These are phyloP conservation scores for Pichiaceae sp. DNA, from an alignment of 1,139 yeast genomes.

Conservation along the genomic window DNA sequence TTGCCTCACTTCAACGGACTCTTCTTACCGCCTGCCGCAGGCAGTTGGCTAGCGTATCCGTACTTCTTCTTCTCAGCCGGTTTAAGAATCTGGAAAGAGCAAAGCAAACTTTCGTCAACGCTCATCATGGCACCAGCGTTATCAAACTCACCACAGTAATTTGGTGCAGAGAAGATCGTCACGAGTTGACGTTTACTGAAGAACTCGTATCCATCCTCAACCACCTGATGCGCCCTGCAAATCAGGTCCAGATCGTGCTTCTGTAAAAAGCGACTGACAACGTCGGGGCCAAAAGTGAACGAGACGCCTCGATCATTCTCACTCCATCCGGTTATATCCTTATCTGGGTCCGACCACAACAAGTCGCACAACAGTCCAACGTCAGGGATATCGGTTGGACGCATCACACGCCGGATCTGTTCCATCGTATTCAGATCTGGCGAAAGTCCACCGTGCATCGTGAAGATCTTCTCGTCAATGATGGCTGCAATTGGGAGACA, in stretches of 20 bases:
- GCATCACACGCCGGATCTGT: slow-evolving; percentile 95
- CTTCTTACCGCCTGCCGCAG: slow-evolving; percentile 33
- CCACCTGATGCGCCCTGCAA: slow-evolving; percentile 98
- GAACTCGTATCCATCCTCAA: slow-evolving; percentile 97
- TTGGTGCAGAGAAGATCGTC: slow-evolving; percentile 92
- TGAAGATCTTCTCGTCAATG: slow-evolving; percentile 92
- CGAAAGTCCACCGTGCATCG: slow-evolving; percentile 98
- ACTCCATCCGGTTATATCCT: slow-evolving; percentile 96
- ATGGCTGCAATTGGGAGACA: slow-evolving; percentile 97
- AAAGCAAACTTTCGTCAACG: slow-evolving; percentile 88
- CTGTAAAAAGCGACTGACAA: slow-evolving; percentile 85
- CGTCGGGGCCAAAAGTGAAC: slow-evolving; percentile 96
- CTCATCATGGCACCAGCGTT: slow-evolving; percentile 99
- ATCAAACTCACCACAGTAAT: slow-evolving; percentile 97
- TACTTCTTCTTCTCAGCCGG: slow-evolving; percentile 93
- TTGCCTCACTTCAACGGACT: slow-evolving; percentile 44
- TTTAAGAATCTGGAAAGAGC: slow-evolving; percentile 95
- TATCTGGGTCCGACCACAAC: slow-evolving; percentile 97
- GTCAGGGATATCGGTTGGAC: slow-evolving; percentile 98
- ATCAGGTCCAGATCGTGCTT: slow-evolving; percentile 96
- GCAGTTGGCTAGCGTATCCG: slow-evolving; percentile 36
- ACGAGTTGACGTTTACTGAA: slow-evolving; percentile 93
- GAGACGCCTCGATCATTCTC: slow-evolving; percentile 98
- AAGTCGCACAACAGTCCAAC: slow-evolving; percentile 92
- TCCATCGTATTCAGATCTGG: slow-evolving; percentile 97